Evolutionary conservation across 768 basidiomycete genomes (phyloP), one percentile per base, ranked within the genome.

Genomic region (Hydnomerulius pinastri): DNA sequence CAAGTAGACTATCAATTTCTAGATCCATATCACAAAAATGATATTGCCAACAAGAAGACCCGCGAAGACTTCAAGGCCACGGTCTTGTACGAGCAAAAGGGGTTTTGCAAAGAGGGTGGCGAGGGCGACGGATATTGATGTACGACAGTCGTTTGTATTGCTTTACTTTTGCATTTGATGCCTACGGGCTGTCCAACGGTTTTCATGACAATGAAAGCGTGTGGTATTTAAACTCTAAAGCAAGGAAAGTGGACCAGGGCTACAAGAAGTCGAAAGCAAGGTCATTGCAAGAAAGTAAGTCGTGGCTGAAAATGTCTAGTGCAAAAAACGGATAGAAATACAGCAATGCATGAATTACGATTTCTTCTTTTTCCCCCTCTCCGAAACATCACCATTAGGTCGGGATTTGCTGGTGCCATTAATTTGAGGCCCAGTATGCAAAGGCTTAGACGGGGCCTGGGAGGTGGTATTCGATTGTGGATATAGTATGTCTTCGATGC

Each of bases 91-190:
- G 83, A 90, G 65, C 78, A 90, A 66, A 83, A 85, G 57, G 96
- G 96, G 2, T 98, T 96, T 70, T 92, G 87, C 65, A 92, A 87
- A 67, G 96, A 98, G 67, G 94, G 93, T 10, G 91, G 92, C 30
- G 96, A 98, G 73, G 95, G 95, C 7, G 96, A 98, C 68, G 92
- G 92, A 10, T 98, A 98, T 69, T 97, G 61, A 69, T 46, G 20
- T 25, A 48, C 48, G 38, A 44, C 35, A 13, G 25, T 30, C 48
- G 42, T 53, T 48, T 54, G 46, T 59, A 60, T 58, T 39, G 43
- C 40, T 51, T 38, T 48, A 39, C 40, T 37, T 28, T 29, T 40
- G 32, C 45, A 30, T 43, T 28, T 24, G 40, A 50, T 23, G 44
- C 44, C 24, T 37, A 39, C 25, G 32, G 33, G 28, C 50, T 27